Percentiles rank a stretch among this genome's conserved stretches.
Evolutionary conservation across 177 flowering plant species (phyloP).

Genomic region (Telopea speciosissima): DNA sequence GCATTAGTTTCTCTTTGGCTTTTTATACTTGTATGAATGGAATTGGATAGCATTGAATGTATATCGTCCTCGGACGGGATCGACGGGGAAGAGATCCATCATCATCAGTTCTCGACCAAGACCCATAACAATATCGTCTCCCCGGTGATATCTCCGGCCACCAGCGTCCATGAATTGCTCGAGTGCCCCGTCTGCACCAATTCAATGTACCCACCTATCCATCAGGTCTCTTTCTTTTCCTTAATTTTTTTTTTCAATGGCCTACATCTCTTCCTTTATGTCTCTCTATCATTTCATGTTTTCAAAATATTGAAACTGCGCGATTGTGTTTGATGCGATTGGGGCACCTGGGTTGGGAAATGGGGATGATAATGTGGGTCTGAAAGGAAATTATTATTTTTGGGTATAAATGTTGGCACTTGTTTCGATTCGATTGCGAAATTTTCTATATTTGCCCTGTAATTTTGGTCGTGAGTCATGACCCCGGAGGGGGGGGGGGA

Average conservation of each 20-base stretch:
- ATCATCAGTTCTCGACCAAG: constrained; percentile 33
- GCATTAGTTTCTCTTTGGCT: neutral
- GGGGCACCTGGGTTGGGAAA: neutral
- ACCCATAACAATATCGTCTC: constrained; percentile 23
- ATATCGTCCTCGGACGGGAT: constrained; percentile 52
- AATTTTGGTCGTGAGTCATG: too few relatives aligned
- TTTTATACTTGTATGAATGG: constrained; percentile 30
- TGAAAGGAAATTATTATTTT: neutral
- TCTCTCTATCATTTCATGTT: neutral
- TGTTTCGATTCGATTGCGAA: neutral
- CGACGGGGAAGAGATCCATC: constrained; percentile 62
- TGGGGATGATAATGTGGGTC: neutral
- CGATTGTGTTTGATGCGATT: neutral
- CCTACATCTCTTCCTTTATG: neutral
- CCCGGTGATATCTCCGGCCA: constrained; percentile 48
- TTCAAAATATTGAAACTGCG: neutral
- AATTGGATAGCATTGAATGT: constrained; percentile 64
- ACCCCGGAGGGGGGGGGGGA: too few relatives aligned
- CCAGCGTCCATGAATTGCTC: constrained; percentile 80
- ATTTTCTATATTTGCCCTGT: neutral
- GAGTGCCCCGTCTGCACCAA: constrained; percentile 92
- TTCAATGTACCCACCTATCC: constrained; percentile 94
- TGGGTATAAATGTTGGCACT: neutral
- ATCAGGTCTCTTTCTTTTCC: constrained; percentile 49
- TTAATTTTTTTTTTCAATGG: neutral